phyloP scores from a whole-genome alignment of 768 basidiomycete genomes.

The Scleroderma citrinum region DNA sequence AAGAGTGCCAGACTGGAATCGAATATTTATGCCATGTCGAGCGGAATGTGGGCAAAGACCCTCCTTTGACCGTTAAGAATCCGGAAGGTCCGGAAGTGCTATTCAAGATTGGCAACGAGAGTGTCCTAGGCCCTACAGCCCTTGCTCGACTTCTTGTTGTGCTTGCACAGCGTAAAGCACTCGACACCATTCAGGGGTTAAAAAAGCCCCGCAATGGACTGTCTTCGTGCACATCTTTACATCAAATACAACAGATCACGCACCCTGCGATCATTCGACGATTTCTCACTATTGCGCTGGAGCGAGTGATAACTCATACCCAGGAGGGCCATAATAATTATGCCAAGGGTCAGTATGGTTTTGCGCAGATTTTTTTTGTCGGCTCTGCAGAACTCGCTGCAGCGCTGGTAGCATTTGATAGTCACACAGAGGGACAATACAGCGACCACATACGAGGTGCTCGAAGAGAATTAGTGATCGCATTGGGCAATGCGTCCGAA shows the following conservation, averaged over 20 bases:
- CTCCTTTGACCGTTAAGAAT: too few species aligned
- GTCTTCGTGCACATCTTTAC: slow-evolving; percentile 12
- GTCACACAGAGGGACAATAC: slow-evolving; percentile 21
- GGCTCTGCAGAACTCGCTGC: slow-evolving; percentile 29
- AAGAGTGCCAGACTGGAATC: not conserved
- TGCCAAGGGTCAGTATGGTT: slow-evolving; percentile 11
- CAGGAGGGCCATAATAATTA: slow-evolving; percentile 19
- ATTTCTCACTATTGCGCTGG: slow-evolving; percentile 16
- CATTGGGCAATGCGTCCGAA: slow-evolving; percentile 32
- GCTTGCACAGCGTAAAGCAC: slow-evolving; percentile 23
- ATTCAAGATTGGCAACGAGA: slow-evolving; percentile 18
- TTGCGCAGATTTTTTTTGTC: slow-evolving; percentile 19
- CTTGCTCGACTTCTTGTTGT: slow-evolving; percentile 24
- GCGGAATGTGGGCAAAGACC: too few species aligned
- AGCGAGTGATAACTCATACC: slow-evolving; percentile 13
- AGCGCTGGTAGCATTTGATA: slow-evolving; percentile 27
- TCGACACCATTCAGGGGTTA: slow-evolving; percentile 14
- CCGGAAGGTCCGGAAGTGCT: too few species aligned
- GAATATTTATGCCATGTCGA: slow-evolving; percentile 12
- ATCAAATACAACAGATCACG: slow-evolving; percentile 24
- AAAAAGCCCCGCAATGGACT: too few species aligned
- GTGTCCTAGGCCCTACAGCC: slow-evolving; percentile 21
- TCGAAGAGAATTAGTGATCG: slow-evolving; percentile 26
- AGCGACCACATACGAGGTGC: slow-evolving; percentile 16
- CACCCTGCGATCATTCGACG: slow-evolving; percentile 17